Conservation (phyloP, 1,139 yeast genomes). For the Suhomyces chickasaworum region DNA sequence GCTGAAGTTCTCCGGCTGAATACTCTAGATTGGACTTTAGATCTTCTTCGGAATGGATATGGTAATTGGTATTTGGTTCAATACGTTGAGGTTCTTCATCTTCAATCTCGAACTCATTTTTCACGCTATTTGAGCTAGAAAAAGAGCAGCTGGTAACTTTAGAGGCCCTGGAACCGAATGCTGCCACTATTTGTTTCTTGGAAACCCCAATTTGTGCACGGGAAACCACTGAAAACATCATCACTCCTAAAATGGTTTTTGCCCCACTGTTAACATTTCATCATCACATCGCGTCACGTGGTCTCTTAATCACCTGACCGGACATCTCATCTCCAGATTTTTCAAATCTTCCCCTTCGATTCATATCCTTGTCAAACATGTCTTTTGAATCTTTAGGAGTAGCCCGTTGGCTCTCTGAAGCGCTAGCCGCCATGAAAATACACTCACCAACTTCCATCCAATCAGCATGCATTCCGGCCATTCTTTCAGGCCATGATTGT, state of each 20-base stretch:
- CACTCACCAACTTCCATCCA: slow-evolving; percentile 85
- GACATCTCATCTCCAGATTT: slow-evolving; percentile 7
- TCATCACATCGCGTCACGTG: background rate
- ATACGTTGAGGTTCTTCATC: slow-evolving; percentile 1
- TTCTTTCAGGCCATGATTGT: slow-evolving; percentile 81
- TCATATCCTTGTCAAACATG: slow-evolving; percentile 21
- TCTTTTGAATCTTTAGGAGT: slow-evolving; percentile 71
- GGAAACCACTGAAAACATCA: slow-evolving; percentile 1
- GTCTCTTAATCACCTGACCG: background rate
- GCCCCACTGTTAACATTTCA: background rate
- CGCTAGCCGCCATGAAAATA: slow-evolving; percentile 80
- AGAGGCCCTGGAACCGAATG: background rate
- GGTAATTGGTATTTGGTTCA: slow-evolving; percentile 8
- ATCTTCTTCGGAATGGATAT: slow-evolving; percentile 11
- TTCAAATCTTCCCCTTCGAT: background rate
- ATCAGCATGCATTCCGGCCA: slow-evolving; percentile 83
- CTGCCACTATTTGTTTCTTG: background rate
- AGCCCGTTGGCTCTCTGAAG: slow-evolving; percentile 82
- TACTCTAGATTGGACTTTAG: slow-evolving; percentile 5
- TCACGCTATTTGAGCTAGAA: background rate
- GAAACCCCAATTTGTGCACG: background rate
- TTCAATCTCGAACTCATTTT: slow-evolving; percentile 3
- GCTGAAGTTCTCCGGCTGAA: background rate
- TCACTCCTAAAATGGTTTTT: background rate
- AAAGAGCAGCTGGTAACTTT: background rate